Conservation (phyloP, 2,329 filamentous ascomycete species). For the Dendryphion nanum region DNA sequence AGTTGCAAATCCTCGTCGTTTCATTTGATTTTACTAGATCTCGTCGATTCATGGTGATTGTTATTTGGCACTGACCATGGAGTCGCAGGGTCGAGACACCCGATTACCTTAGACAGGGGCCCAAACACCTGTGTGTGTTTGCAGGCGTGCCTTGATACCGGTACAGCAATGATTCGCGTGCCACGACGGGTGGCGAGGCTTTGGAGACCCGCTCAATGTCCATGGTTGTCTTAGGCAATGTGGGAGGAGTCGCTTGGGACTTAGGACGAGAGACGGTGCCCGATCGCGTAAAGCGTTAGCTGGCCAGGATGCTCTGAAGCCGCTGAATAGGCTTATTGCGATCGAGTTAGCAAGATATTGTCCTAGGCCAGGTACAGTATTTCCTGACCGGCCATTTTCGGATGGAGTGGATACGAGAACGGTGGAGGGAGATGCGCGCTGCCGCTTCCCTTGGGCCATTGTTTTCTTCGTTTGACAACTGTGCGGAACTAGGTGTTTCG, state of each 20-base stretch:
- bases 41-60: too few species aligned
- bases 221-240: conserved; percentile 15
- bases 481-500: conserved; percentile 9
- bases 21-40: too few species aligned
- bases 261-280: conserved; percentile 19
- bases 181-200: conserved; percentile 16
- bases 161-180: conserved; percentile 7
- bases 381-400: conserved; percentile 16
- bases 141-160: conserved; percentile 3
- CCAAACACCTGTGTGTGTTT: too few species aligned
- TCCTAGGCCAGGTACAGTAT: conserved; percentile 11
- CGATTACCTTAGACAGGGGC: too few species aligned
- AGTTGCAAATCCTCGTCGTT: too few species aligned
- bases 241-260: conserved; percentile 22
- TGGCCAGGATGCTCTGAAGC: conserved; percentile 17
- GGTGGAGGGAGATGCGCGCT: conserved; percentile 9
- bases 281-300: conserved; percentile 11
- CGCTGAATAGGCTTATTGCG: conserved; percentile 12
- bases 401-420: conserved; percentile 16
- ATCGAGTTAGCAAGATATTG: conserved; percentile 17
- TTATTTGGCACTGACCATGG: conserved; percentile 10
- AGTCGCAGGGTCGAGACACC: conserved; percentile 13
- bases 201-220: conserved; percentile 24
- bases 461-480: conserved; percentile 15
- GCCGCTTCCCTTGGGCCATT: conserved; percentile 7